phyloP scores from a whole-genome alignment of 768 basidiomycete genomes.

The Pleurotus salmoneostramineus region DNA sequence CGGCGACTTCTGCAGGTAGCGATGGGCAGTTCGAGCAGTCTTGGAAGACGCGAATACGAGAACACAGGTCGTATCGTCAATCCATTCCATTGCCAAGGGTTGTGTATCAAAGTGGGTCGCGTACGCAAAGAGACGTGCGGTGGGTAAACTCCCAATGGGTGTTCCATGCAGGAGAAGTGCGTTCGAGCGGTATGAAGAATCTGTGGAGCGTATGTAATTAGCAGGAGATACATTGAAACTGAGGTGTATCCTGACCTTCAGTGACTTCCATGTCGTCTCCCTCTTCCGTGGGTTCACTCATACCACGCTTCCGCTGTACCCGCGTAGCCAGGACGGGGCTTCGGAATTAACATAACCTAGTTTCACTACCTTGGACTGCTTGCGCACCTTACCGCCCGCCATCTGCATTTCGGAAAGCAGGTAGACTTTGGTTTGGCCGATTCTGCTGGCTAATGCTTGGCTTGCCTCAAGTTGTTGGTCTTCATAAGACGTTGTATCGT shows the following conservation, averaged over 20 bases:
- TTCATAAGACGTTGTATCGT: constrained; percentile 53
- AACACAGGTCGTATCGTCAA: constrained; percentile 80
- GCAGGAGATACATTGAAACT: background rate
- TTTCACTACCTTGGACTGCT: constrained; percentile 25
- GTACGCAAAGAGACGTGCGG: constrained; percentile 76
- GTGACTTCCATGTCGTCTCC: constrained; percentile 28
- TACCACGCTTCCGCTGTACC: constrained; percentile 42
- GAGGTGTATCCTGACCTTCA: constrained; percentile 19
- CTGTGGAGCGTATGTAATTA: constrained; percentile 23
- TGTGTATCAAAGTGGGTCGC: constrained; percentile 72
- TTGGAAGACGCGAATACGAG: constrained; percentile 63
- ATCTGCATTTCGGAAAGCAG: constrained; percentile 66
- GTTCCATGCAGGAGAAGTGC: constrained; percentile 71
- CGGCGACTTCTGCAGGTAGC: constrained; percentile 45
- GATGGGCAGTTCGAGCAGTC: constrained; percentile 49
- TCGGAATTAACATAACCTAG: constrained; percentile 35
- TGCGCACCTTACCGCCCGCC: constrained; percentile 70
- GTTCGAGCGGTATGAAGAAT: constrained; percentile 49
- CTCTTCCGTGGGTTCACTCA: constrained; percentile 22
- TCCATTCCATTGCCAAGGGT: constrained; percentile 81
- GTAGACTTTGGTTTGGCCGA: constrained; percentile 73
- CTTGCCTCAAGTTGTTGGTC: constrained; percentile 42
- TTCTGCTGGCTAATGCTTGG: constrained; percentile 56
- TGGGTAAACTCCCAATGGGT: constrained; percentile 74
- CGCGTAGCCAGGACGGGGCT: constrained; percentile 28